Base-by-base conservation (phyloP, 768 basidiomycete genomes). In the Suillus fuscotomentosus region DNA sequence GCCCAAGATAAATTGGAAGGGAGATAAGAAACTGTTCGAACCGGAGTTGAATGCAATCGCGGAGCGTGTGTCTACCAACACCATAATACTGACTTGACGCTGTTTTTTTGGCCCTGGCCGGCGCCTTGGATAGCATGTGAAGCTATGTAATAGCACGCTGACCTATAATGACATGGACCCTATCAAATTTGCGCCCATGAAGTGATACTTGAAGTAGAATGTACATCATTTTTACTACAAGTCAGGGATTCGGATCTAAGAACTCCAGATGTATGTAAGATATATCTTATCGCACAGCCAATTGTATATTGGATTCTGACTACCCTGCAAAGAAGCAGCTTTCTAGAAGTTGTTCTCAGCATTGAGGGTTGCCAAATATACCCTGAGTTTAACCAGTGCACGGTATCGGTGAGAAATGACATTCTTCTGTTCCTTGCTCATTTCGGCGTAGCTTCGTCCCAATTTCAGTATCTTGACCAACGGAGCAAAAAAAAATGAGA, bases 401-500 rank as follows among this genome's bases (percentile, higher is more conserved):
- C 83, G 81, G 66, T 84, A 88, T 61, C 89, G 77, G 73, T 91
- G 90, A 6, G 86, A 88, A 55, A 90, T 82, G 53, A 70, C 73
- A 70, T 89, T 90, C 80, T 90, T 91, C 66, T 82, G 83, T 64
- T 78, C 80, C 17, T 80, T 76, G 60, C 78, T 78, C 90, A 90
- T 90, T 77, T 90, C 89, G 38, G 89, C 81, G 74, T 88, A 91
- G 5, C 86, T 88, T 54, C 22, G 27, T 22, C 14, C 20, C 10
- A 24, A 5, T 7, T 51, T 66, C 14, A 62, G 51, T n/a, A 15
- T 41, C 31, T n/a, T 34, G 22, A 50, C 48, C 10, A n/a, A 43
- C 43, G 27, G 14, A 14, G 2, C 3, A 42, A 45, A 43, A 42
- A 45, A 39, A 45, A 51, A 7, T 6, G 7, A 36, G 27, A 47